Evolutionary conservation across 148 eudicot genomes (phyloP).

Genomic region (Rhododendron mucronatum): DNA sequence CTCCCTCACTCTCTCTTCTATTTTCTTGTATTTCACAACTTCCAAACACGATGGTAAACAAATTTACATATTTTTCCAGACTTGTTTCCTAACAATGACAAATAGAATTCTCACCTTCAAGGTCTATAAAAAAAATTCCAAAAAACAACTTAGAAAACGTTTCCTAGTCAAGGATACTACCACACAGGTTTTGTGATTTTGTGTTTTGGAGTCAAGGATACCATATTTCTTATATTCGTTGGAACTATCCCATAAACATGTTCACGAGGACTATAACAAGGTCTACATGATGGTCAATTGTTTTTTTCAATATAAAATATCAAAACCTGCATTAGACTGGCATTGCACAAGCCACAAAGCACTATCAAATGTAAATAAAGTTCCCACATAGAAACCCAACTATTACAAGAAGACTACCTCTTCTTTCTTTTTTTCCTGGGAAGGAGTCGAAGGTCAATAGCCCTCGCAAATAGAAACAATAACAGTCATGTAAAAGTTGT

Average conservation of each 20-base stretch:
- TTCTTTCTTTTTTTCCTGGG: neutral
- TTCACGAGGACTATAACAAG: neutral
- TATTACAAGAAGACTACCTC: conserved; percentile 1
- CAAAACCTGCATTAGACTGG: neutral
- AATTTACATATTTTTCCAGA: neutral
- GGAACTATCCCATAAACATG: neutral
- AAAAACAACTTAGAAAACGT: neutral
- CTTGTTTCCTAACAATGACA: neutral
- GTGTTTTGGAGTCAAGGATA: neutral
- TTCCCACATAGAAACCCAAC: neutral
- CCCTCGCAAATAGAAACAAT: neutral
- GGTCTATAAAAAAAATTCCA: neutral
- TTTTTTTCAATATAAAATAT: neutral
- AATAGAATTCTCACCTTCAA: neutral
- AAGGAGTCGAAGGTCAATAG: neutral
- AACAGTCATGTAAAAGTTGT: neutral
- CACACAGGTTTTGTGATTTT: neutral
- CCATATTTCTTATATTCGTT: neutral
- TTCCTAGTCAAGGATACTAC: neutral
- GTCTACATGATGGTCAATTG: neutral
- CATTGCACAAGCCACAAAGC: neutral
- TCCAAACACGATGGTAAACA: neutral
- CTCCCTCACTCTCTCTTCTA: neutral
- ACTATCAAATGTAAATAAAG: neutral
- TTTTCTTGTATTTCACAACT: neutral